Conservation (phyloP, 345 rosid genomes). For the Eucalyptus cloeziana region DNA sequence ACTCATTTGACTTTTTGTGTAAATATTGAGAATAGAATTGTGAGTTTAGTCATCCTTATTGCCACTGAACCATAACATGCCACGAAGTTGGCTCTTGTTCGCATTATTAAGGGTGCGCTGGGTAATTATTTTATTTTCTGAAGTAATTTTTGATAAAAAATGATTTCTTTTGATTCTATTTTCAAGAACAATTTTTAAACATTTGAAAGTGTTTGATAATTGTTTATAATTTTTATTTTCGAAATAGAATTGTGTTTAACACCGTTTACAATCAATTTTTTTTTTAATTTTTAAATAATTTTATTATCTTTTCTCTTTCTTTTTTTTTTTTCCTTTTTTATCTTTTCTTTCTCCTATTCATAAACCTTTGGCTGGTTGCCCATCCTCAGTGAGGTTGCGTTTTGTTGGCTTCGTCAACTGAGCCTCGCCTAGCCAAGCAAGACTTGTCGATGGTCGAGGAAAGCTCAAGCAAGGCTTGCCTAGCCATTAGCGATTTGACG, state of each 20-base stretch:
- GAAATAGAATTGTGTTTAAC: accelerated
- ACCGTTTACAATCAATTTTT: accelerated
- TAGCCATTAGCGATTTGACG: accelerated
- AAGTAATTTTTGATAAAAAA: too few relatives aligned
- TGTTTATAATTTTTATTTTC: accelerated
- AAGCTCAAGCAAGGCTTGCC: too few relatives aligned
- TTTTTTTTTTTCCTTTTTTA: accelerated
- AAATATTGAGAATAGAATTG: background rate
- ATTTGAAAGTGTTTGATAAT: accelerated
- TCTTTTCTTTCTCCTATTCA: accelerated
- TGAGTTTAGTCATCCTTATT: background rate
- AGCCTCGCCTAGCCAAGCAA: too few relatives aligned
- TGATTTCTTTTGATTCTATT: accelerated
- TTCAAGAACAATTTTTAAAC: accelerated
- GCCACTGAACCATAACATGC: background rate
- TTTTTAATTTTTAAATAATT: too few relatives aligned
- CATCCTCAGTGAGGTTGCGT: accelerated
- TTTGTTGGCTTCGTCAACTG: accelerated
- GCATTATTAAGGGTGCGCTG: accelerated
- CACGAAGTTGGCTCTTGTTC: background rate
- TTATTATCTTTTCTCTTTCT: accelerated
- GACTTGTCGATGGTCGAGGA: accelerated
- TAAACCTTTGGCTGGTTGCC: accelerated
- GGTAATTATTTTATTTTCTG: accelerated
- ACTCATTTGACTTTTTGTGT: background rate